Evolutionary conservation across 2,329 filamentous ascomycete genomes (phyloP).

Genomic region (Penicillium sp.): DNA sequence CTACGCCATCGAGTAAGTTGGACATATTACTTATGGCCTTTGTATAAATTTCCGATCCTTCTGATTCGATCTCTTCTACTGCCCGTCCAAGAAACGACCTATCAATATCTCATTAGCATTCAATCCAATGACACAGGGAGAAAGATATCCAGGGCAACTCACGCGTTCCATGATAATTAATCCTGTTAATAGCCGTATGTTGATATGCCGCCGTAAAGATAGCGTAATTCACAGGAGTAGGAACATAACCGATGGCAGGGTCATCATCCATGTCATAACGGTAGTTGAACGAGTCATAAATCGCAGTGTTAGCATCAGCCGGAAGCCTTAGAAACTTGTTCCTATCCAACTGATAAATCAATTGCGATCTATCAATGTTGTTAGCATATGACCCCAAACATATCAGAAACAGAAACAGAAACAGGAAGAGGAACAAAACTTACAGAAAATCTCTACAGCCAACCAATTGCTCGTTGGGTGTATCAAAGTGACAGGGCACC

Average conservation of each 20-base stretch:
- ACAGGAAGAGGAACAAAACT: background rate
- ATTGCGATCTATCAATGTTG: background rate
- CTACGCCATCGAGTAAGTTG: too few species aligned
- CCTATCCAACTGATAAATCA: background rate
- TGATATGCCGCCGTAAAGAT: background rate
- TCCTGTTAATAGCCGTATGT: background rate
- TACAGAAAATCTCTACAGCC: background rate
- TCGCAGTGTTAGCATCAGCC: background rate
- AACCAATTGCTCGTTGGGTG: background rate
- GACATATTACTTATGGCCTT: too few species aligned
- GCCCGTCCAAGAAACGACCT: background rate
- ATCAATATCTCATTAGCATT: background rate
- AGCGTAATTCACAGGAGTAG: background rate
- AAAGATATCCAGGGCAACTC: background rate
- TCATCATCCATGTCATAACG: too few species aligned
- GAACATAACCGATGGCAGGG: too few species aligned
- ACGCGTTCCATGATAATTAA: background rate
- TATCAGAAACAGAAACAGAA: background rate
- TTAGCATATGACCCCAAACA: background rate
- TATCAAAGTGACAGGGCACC: background rate
- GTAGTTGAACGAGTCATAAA: background rate
- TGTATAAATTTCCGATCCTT: background rate
- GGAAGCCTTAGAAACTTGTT: background rate
- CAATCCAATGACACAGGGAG: background rate
- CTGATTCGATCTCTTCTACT: background rate